Base-by-base conservation (phyloP, 2,329 filamentous ascomycete species). In the Biscogniauxia sp. region DNA sequence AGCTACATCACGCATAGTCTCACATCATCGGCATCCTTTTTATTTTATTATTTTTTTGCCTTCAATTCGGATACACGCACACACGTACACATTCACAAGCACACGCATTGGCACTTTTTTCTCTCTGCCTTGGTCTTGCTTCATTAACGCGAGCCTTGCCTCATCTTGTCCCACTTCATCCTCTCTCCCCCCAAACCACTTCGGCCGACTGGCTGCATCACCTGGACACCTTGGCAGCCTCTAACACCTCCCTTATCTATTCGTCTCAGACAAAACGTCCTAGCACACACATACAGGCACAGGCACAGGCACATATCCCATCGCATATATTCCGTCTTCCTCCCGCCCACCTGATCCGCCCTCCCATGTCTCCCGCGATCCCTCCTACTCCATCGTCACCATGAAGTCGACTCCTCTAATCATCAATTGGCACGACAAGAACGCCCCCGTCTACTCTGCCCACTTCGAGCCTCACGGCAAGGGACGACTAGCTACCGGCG, bases 381-480 rank as follows among this genome's bases (percentile, higher is more conserved):
- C 63, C 67, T 66, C 60, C 50, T 26, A 53, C 62, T 51, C 55
- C 60, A 52, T 64, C 69, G 72, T 73, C 77, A 82, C 77, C 75
- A 99, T 99, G 95, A 98, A 96, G 85, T 93, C 93, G 74, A 89
- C 92, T 73, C 94, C 95, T 70, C 85, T 99, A 69, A 94, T 98
- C 74, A 94, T 99, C 79, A 92, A 96, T 82, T 99, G 95, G 95
- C 96, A 99, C 79, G 92, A 97, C 77, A 92, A 97, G 74, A 97
- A 96, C 79, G 88, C 92, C 70, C 95, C 95, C 61, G 93, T 99
- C 75, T 99, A 98, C 80, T 97, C 94, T 51, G 92, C 93, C 69
- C 94, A 98, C 77, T 99, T 98, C 75, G 94, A 99, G 75, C 92
- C 92, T 54, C 85, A 92, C 73, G 93, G 92, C 66, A 97, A 95